phyloP scores from a whole-genome alignment of 169 alveolate genomes.

The Plasmodium gonderi region DNA sequence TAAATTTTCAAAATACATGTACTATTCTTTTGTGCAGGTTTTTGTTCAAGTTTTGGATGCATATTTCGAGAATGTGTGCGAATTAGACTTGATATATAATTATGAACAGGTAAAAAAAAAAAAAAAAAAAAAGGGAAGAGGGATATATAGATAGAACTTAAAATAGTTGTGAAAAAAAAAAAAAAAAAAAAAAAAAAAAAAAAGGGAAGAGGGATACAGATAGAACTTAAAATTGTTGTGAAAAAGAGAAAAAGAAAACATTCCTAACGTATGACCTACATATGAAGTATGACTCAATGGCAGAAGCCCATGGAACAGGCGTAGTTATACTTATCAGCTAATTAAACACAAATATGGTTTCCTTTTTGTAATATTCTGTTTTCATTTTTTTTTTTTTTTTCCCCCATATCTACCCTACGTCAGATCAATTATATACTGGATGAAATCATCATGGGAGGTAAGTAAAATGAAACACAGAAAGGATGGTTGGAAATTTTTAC shows the following conservation, averaged over 20 bases:
- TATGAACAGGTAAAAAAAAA: constrained; percentile 86
- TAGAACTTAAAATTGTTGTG: too few species aligned
- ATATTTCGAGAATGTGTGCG: constrained; percentile 93
- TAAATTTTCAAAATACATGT: neutral
- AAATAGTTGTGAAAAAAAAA: neutral
- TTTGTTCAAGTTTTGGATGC: constrained; percentile 88
- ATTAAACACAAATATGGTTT: neutral
- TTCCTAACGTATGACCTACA: neutral
- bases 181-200: too few species aligned
- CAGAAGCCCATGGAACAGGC: too few species aligned
- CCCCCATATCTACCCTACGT: neutral
- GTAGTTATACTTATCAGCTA: too few species aligned
- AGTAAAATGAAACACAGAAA: neutral
- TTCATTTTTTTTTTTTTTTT: neutral
- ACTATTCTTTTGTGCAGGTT: constrained; percentile 1
- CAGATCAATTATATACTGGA: constrained; percentile 90
- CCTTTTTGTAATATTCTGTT: neutral
- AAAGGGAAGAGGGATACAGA: too few species aligned
- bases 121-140: neutral
- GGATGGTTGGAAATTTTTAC: neutral
- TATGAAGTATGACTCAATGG: neutral
- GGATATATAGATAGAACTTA: neutral
- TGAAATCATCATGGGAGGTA: constrained; percentile 91
- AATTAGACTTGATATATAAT: constrained; percentile 91
- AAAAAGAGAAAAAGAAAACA: neutral